Base-by-base conservation (phyloP, 352 stramenopile species). In the Blastocystis sp. region DNA sequence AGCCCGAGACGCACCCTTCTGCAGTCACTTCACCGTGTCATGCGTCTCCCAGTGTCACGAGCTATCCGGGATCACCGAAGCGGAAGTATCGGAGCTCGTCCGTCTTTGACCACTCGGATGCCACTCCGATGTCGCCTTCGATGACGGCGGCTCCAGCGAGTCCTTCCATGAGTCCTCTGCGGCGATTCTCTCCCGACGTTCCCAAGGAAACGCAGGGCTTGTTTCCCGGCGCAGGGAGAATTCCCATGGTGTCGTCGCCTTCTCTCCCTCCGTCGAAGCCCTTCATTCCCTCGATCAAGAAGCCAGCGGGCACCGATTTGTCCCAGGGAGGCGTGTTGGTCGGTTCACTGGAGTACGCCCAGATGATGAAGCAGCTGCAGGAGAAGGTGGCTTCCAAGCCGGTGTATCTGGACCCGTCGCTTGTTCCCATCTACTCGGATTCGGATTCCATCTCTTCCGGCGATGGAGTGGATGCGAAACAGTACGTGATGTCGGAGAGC, bases 341-440 rank as follows among this genome's bases (percentile, higher is more conserved):
- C 42, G 48, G 69, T 32, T 63, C 69, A n/a, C 18, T 42, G 29
- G 69, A 81, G 6, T 81, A 81, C 42, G 34, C 48, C 0, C 11
- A 14, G 27, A 48, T 81, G 48, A 7, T 46, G 18, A 42, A 46
- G 4, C 18, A 6, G 1, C 36, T 64, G 29, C 42, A 81, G 27
- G 1, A 29, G 4, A 27, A 11, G 21, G 6, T 32, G 24, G 69
- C n/a, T 24, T 11, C 69, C 9, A 1, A 53, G 36, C 61, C 6
- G 18, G 32, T 81, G 1, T 29, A 81, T 29, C 51, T 81, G 4
- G 69, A 61, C 14, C 21, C 69, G 9, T 1, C 16, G 14, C 34
- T 81, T 24, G 69, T 81, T 40, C 69, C 69, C 24, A 81, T 81
- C 24, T 81, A 81, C 42, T 63, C 69, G 21, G 69, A 81, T 51